Conservation (phyloP, 2,329 filamentous ascomycete species). For the Seiridium unicorne region DNA sequence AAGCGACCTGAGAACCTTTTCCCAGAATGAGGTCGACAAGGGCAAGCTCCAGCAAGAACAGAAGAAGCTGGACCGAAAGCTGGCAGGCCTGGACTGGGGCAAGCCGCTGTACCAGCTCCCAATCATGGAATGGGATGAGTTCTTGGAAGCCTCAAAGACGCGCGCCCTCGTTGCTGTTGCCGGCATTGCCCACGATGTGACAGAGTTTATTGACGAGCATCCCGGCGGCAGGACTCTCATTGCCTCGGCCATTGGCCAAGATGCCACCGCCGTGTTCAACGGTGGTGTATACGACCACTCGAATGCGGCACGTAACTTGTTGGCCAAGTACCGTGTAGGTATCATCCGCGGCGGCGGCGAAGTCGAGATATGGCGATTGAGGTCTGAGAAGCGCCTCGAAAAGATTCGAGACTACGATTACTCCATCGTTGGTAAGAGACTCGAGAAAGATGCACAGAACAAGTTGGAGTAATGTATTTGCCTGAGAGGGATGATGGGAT, state of each 20-base stretch:
- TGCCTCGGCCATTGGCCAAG: conserved; percentile 59
- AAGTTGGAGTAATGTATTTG: neutral
- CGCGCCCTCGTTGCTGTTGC: conserved; percentile 57
- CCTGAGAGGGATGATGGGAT: no score
- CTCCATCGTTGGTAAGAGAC: neutral
- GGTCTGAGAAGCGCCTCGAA: neutral
- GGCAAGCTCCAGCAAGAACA: conserved; percentile 63
- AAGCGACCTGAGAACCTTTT: conserved; percentile 88
- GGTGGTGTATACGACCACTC: conserved; percentile 64
- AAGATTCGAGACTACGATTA: neutral
- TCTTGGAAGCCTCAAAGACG: conserved; percentile 48
- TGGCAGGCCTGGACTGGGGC: conserved; percentile 60
- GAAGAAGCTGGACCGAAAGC: conserved; percentile 64
- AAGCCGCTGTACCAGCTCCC: conserved; percentile 48
- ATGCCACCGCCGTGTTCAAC: conserved; percentile 67
- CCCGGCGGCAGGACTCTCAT: conserved; percentile 66
- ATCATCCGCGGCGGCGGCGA: conserved; percentile 63
- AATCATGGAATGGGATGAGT: conserved; percentile 64
- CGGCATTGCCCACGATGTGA: conserved; percentile 57
- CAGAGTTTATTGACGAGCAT: conserved; percentile 62
- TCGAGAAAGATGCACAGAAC: neutral
- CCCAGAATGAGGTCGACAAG: conserved; percentile 78
- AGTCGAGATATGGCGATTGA: conserved; percentile 62
- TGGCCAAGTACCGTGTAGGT: conserved; percentile 62
- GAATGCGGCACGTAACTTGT: conserved; percentile 63